phyloP scores from a whole-genome alignment of 164 flowering plant species.

The Sedum album region DNA sequence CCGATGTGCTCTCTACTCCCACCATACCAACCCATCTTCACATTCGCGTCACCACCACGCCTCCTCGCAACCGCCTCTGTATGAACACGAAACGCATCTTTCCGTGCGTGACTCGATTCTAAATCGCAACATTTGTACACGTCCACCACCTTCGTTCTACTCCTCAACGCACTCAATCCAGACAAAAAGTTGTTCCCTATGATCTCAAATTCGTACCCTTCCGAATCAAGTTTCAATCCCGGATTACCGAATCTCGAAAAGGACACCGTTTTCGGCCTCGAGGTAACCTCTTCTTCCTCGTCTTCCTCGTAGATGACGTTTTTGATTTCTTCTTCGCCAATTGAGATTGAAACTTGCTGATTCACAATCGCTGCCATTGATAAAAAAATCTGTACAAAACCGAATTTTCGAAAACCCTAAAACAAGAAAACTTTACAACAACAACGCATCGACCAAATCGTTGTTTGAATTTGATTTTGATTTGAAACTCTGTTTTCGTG shows the following conservation, averaged over 20 bases:
- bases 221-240: neutral
- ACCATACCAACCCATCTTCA: conserved; percentile 54
- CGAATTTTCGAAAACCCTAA: neutral
- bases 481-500: neutral
- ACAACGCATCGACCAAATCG: neutral
- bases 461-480: no score
- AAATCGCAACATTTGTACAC: neutral
- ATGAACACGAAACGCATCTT: neutral
- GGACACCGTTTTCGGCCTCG: neutral
- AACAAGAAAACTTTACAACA: neutral
- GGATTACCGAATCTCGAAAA: neutral
- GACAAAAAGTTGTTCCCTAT: neutral
- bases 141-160: neutral
- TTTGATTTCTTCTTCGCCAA: neutral
- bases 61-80: conserved; percentile 20
- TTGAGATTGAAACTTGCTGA: neutral
- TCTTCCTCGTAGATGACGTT: no score
- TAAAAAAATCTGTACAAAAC: neutral
- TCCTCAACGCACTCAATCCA: neutral
- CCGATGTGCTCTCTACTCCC: conserved; percentile 30
- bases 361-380: neutral
- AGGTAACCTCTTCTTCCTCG: neutral
- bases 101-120: neutral
- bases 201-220: neutral
- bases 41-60: conserved; percentile 25